Evolutionary conservation across 2,329 filamentous ascomycete species (phyloP).

Genomic region (Aspergillus versicolor): DNA sequence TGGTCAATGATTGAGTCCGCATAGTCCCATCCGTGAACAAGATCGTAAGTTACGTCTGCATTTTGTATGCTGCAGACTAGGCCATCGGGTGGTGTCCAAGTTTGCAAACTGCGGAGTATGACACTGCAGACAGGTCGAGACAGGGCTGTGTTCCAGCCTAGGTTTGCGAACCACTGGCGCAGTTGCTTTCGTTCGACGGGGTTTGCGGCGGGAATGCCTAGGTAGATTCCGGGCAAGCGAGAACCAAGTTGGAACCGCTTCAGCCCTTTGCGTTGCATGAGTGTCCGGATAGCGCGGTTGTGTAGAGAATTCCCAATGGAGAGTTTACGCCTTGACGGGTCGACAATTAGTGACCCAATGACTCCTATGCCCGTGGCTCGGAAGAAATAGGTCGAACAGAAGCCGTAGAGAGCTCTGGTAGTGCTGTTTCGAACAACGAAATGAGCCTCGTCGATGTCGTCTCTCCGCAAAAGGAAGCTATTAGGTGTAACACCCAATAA

Average conservation of each 20-base stretch:
- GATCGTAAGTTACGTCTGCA: slow-evolving; percentile 74
- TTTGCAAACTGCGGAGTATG: slow-evolving; percentile 68
- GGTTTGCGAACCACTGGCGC: slow-evolving; percentile 81
- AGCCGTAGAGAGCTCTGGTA: slow-evolving; percentile 86
- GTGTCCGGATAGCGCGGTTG: slow-evolving; percentile 74
- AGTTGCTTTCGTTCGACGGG: slow-evolving; percentile 59
- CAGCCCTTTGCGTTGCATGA: slow-evolving; percentile 69
- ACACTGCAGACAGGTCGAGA: slow-evolving; percentile 68
- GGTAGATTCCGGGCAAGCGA: slow-evolving; percentile 78
- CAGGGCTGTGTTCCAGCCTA: slow-evolving; percentile 78
- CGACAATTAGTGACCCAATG: slow-evolving; percentile 84
- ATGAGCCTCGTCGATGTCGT: slow-evolving; percentile 74
- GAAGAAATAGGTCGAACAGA: slow-evolving; percentile 84
- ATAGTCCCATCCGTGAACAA: slow-evolving; percentile 78
- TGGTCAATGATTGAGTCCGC: slow-evolving; percentile 72
- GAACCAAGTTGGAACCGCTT: slow-evolving; percentile 80
- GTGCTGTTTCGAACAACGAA: slow-evolving; percentile 94
- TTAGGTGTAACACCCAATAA: slow-evolving; percentile 67
- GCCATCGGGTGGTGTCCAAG: slow-evolving; percentile 74
- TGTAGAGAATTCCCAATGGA: slow-evolving; percentile 90
- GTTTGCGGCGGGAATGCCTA: slow-evolving; percentile 74
- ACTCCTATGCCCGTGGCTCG: slow-evolving; percentile 69
- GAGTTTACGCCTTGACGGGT: slow-evolving; percentile 78
- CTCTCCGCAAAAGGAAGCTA: slow-evolving; percentile 72
- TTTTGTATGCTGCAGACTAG: slow-evolving; percentile 71